Percentiles rank a stretch among this genome's conserved stretches.
phyloP scores from a whole-genome alignment of 495 filamentous ascomycete species.

The Cairneyella variabilis region DNA sequence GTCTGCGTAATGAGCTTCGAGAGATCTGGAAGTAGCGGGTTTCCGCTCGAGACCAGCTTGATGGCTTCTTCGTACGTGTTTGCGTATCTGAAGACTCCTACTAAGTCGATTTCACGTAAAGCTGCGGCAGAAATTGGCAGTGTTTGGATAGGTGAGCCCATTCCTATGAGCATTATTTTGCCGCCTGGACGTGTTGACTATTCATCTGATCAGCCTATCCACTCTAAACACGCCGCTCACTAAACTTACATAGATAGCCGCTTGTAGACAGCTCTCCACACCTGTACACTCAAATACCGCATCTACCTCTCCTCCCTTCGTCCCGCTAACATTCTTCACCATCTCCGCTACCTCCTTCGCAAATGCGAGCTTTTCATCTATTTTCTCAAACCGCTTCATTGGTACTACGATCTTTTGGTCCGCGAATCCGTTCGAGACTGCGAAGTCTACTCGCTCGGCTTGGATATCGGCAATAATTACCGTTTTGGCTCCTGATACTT shows the following conservation, averaged over 20 bases:
- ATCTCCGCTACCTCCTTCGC: conserved; percentile 57
- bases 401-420: conserved; percentile 60
- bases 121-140: conserved; percentile 82
- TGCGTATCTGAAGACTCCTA: conserved; percentile 89
- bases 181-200: conserved; percentile 71
- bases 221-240: too few species aligned
- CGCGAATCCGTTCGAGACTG: conserved; percentile 64
- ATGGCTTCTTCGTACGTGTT: conserved; percentile 78
- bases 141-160: conserved; percentile 86
- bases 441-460: conserved; percentile 65
- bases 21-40: conserved; percentile 47
- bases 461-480: conserved; percentile 82
- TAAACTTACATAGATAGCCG: conserved; percentile 72
- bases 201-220: conserved; percentile 3
- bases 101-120: conserved; percentile 85
- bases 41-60: conserved; percentile 59
- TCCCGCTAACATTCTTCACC: conserved; percentile 43
- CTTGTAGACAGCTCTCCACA: conserved; percentile 79
- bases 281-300: conserved; percentile 94
- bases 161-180: conserved; percentile 83
- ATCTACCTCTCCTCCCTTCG: conserved; percentile 55
- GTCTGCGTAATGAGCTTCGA: conserved; percentile 73
- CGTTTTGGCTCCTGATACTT: conserved; percentile 50
- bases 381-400: conserved; percentile 45
- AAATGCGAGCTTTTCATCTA: conserved; percentile 56